Percentiles rank a stretch among this genome's conserved stretches.
These are phyloP conservation scores for Macrolepiota fuliginosa DNA, from an alignment of 768 basidiomycete species.

Conservation along the genomic window DNA sequence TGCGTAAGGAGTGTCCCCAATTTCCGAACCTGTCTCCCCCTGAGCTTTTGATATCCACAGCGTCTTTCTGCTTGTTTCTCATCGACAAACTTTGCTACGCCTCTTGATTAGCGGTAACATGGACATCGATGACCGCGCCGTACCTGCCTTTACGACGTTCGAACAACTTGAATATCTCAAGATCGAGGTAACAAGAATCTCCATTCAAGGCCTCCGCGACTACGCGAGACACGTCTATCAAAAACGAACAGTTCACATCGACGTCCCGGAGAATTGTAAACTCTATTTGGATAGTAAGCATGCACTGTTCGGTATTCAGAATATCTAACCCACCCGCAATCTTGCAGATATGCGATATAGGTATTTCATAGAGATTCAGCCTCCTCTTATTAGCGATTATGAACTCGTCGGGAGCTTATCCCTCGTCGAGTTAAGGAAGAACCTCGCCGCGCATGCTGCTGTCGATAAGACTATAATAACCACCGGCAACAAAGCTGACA, in stretches of 20 bases:
- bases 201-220: conserved; percentile 54
- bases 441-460: conserved; percentile 54
- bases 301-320: not conserved
- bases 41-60: conserved; percentile 28
- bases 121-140: conserved; percentile 51
- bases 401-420: conserved; percentile 40
- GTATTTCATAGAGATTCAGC: conserved; percentile 44
- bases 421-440: conserved; percentile 46
- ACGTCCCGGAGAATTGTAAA: conserved; percentile 53
- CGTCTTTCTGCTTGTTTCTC: conserved; percentile 53
- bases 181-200: conserved; percentile 50
- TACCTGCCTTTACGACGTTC: conserved; percentile 52
- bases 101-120: conserved; percentile 55
- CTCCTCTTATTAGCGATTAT: conserved; percentile 51
- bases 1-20: conserved; percentile 38
- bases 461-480: conserved; percentile 43
- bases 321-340: not conserved
- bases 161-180: conserved; percentile 47
- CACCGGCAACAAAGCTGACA: conserved; percentile 45
- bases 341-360: conserved; percentile 40
- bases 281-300: conserved; percentile 50
- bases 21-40: not conserved
- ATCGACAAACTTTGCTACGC: conserved; percentile 49
- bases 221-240: conserved; percentile 30
- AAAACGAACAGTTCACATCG: conserved; percentile 43